Conservation (phyloP, 176 grass and related monocot genomes). For the Secale cereale region DNA sequence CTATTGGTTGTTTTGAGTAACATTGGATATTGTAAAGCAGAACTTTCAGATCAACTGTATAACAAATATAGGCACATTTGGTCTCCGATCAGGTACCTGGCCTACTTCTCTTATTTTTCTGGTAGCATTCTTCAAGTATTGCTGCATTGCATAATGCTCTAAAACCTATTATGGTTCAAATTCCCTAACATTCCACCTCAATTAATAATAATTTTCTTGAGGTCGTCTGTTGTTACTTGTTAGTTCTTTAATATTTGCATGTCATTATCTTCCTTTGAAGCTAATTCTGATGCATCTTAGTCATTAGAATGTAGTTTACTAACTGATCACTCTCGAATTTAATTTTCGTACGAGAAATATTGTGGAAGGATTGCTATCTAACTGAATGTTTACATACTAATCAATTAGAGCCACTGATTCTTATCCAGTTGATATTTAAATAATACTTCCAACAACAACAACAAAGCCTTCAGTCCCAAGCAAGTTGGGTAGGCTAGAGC, state of each 20-base stretch:
- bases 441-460: background rate
- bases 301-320: background rate
- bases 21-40: slow-evolving; percentile 94
- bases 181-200: background rate
- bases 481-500: no score
- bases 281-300: background rate
- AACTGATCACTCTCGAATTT: background rate
- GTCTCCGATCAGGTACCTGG: slow-evolving; percentile 58
- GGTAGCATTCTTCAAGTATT: slow-evolving; percentile 4
- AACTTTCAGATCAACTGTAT: slow-evolving; percentile 85
- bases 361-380: background rate
- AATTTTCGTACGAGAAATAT: background rate
- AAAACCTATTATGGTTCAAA: background rate
- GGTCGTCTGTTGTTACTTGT: no score
- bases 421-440: background rate
- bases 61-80: slow-evolving; percentile 92
- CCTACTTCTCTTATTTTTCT: slow-evolving; percentile 19
- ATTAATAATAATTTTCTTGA: background rate
- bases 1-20: slow-evolving; percentile 96
- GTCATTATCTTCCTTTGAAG: background rate
- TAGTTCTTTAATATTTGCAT: no score
- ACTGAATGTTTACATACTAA: background rate
- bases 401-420: background rate
- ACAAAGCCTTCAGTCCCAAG: no score
- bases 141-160: background rate